Evolutionary conservation across 1,139 yeast genomes (phyloP).

Genomic region (Yarrowia galli): DNA sequence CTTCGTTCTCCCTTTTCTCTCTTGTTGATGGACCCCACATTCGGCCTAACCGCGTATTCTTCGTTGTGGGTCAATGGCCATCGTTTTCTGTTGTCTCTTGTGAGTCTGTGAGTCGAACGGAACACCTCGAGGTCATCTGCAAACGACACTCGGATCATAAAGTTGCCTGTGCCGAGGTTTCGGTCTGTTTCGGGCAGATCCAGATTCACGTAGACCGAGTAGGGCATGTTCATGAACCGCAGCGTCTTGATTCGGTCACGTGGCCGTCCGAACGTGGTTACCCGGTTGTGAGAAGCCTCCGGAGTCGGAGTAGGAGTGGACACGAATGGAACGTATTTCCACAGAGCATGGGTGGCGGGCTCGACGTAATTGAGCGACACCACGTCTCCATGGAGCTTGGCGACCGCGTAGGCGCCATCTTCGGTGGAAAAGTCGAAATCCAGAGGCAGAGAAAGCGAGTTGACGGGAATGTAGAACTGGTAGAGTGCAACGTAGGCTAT

Average conservation of each 20-base stretch:
- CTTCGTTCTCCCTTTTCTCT: background rate
- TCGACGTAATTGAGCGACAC: slow-evolving; percentile 34
- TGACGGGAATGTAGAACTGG: slow-evolving; percentile 37
- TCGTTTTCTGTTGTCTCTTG: slow-evolving; percentile 29
- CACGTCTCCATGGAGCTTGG: slow-evolving; percentile 30
- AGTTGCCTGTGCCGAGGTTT: slow-evolving; percentile 50
- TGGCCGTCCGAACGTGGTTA: slow-evolving; percentile 26
- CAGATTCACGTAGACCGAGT: slow-evolving; percentile 47
- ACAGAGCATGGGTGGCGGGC: slow-evolving; percentile 12
- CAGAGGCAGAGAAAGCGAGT: slow-evolving; percentile 21
- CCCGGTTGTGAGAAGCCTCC: slow-evolving; percentile 16
- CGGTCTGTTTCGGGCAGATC: slow-evolving; percentile 48
- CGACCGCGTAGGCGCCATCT: slow-evolving; percentile 36
- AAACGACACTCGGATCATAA: slow-evolving; percentile 46
- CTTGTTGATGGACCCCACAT: slow-evolving; percentile 23
- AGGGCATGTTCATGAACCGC: slow-evolving; percentile 43
- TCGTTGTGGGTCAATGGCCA: slow-evolving; percentile 37
- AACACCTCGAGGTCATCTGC: slow-evolving; percentile 40
- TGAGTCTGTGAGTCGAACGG: slow-evolving; percentile 39
- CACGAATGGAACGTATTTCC: slow-evolving; percentile 19
- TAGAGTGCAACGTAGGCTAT: slow-evolving; percentile 28
- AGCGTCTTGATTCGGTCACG: slow-evolving; percentile 14
- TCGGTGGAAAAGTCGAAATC: slow-evolving; percentile 33
- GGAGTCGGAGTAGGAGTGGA: background rate
- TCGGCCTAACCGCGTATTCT: slow-evolving; percentile 32